These are phyloP conservation scores for Pezicula neosporulosa DNA, from an alignment of 2,329 filamentous ascomycete genomes.

Conservation along the genomic window DNA sequence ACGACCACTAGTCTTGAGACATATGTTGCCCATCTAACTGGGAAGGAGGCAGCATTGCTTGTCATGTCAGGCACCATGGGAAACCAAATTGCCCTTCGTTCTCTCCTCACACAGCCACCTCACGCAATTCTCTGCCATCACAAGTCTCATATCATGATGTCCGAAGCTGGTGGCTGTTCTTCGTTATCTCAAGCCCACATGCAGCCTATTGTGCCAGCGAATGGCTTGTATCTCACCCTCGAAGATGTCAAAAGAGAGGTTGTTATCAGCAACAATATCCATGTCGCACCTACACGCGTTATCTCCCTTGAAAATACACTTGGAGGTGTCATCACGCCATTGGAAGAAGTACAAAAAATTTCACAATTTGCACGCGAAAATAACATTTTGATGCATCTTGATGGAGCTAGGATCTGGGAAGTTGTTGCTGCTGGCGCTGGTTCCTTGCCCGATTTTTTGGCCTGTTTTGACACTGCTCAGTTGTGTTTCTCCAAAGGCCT, in stretches of 20 bases:
- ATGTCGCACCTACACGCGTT: slow-evolving; percentile 75
- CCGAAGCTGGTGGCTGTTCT: slow-evolving; percentile 64
- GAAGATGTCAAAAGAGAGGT: slow-evolving; percentile 66
- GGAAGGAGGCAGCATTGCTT: slow-evolving; percentile 74
- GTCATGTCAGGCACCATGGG: slow-evolving; percentile 93
- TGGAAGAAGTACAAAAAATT: slow-evolving; percentile 68
- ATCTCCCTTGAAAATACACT: slow-evolving; percentile 87
- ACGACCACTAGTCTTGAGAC: slow-evolving; percentile 74
- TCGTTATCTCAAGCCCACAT: slow-evolving; percentile 67
- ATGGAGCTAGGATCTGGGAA: slow-evolving; percentile 81
- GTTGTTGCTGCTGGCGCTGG: slow-evolving; percentile 69
- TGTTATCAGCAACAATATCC: slow-evolving; percentile 65
- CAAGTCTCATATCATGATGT: slow-evolving; percentile 71
- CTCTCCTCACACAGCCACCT: slow-evolving; percentile 75
- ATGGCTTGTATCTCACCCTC: slow-evolving; percentile 58
- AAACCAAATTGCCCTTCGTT: slow-evolving; percentile 82
- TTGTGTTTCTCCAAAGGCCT: slow-evolving; percentile 82
- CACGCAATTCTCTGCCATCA: slow-evolving; percentile 77
- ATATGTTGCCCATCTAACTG: slow-evolving; percentile 68
- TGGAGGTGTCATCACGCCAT: slow-evolving; percentile 72
- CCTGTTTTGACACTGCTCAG: slow-evolving; percentile 69
- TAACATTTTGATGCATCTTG: slow-evolving; percentile 68
- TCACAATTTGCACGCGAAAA: slow-evolving; percentile 63
- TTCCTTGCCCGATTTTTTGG: slow-evolving; percentile 62
- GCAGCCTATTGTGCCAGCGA: slow-evolving; percentile 62